Conservation (phyloP, 495 filamentous ascomycete species). For the Trichodelitschia bisporula region DNA sequence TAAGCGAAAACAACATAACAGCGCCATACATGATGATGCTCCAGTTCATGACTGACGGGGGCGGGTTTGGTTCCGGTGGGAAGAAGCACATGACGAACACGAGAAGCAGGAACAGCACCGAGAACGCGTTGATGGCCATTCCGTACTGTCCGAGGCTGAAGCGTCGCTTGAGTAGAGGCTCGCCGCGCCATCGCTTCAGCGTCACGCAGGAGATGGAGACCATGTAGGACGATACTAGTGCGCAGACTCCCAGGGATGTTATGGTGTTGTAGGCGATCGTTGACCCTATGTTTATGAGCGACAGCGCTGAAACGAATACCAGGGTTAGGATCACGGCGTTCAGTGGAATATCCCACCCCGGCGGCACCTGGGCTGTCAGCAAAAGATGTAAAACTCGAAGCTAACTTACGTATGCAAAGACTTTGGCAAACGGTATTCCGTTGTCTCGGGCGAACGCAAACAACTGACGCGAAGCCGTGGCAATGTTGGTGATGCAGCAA, state of each 20-base stretch:
- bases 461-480: conserved; percentile 8
- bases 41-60: conserved; percentile 12
- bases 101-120: conserved; percentile 10
- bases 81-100: conserved; percentile 14
- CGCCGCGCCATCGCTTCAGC: conserved; percentile 9
- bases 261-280: conserved; percentile 13
- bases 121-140: conserved; percentile 9
- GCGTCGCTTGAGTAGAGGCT: conserved; percentile 11
- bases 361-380: not conserved
- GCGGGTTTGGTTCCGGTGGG: conserved; percentile 4
- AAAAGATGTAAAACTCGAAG: conserved; percentile 1
- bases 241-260: conserved; percentile 3
- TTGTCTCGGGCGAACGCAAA: conserved; percentile 9
- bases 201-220: conserved; percentile 15
- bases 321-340: conserved; percentile 12
- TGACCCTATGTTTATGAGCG: conserved; percentile 13
- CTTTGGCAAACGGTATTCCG: conserved; percentile 3
- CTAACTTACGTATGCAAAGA: conserved; percentile 3
- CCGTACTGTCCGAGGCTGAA: conserved; percentile 14
- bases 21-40: conserved; percentile 9
- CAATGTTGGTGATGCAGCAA: conserved; percentile 4
- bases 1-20: conserved; percentile 9
- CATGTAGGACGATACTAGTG: conserved; percentile 14
- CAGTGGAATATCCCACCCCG: conserved; percentile 7
- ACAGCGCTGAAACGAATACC: conserved; percentile 8